Percentiles rank a stretch among this genome's conserved stretches.
These are phyloP conservation scores for Rhamnella rubrinervis DNA, from an alignment of 331 rosid genomes.

Conservation along the genomic window DNA sequence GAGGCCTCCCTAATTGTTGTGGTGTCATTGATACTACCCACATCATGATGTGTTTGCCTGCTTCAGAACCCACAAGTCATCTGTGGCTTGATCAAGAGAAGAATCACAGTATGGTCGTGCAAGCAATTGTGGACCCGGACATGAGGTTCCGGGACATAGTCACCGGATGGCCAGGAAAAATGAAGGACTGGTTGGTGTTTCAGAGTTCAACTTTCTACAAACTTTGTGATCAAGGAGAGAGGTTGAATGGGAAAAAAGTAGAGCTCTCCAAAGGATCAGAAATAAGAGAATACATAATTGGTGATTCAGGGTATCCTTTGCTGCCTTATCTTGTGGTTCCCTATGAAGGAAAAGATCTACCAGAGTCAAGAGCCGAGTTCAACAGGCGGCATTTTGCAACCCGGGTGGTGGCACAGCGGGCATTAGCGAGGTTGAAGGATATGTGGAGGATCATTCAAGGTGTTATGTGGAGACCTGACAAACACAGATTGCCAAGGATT, in stretches of 20 bases:
- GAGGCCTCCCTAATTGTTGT: constrained; percentile 84
- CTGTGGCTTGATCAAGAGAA: constrained; percentile 82
- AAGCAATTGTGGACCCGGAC: constrained; percentile 81
- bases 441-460: constrained; percentile 93
- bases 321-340: constrained; percentile 71
- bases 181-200: constrained; percentile 64
- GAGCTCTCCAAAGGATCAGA: constrained; percentile 52
- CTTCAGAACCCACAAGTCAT: constrained; percentile 54
- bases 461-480: constrained; percentile 95
- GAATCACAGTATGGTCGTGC: constrained; percentile 90
- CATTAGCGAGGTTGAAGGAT: constrained; percentile 73
- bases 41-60: constrained; percentile 72
- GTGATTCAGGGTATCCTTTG: constrained; percentile 75
- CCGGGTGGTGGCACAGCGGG: constrained; percentile 66
- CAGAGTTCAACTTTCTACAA: constrained; percentile 62
- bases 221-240: constrained; percentile 62
- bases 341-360: constrained; percentile 61
- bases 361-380: constrained; percentile 51
- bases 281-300: constrained; percentile 74
- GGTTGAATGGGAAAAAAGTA: constrained; percentile 58
- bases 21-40: constrained; percentile 78
- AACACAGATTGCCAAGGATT: constrained; percentile 76
- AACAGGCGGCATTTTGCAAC: constrained; percentile 63
- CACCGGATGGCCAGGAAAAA: constrained; percentile 82
- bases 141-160: constrained; percentile 83